Conservation (phyloP, 2,329 filamentous ascomycete species). For the Alternaria panax region DNA sequence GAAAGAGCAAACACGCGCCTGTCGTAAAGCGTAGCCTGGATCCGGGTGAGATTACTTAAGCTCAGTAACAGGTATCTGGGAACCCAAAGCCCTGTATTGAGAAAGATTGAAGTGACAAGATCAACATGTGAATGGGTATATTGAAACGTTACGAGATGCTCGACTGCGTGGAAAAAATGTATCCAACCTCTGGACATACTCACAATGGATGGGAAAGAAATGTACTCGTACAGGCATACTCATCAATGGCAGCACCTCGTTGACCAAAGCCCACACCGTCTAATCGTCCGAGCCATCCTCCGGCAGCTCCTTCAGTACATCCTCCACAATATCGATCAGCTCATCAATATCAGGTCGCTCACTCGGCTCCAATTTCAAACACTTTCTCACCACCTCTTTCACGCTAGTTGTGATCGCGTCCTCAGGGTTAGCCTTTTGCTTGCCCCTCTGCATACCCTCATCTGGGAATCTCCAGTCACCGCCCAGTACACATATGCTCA, state of each 20-base stretch:
- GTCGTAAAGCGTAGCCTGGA: no score
- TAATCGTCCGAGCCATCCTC: conserved; percentile 60
- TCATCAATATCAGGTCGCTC: conserved; percentile 89
- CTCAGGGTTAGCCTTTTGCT: conserved; percentile 57
- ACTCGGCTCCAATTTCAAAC: conserved; percentile 82
- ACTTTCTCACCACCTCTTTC: conserved; percentile 85
- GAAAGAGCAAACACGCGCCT: no score
- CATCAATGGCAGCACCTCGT: background rate
- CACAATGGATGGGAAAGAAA: background rate
- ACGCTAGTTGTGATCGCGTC: conserved; percentile 78
- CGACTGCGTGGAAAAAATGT: background rate
- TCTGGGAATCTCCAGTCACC: conserved; percentile 98
- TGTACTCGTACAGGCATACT: background rate
- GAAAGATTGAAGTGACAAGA: background rate
- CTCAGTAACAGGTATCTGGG: no score
- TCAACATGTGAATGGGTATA: conserved; percentile 8
- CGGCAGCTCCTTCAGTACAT: conserved; percentile 71
- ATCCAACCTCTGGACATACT: background rate
- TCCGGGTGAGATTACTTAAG: no score
- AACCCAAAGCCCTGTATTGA: no score
- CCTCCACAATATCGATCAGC: conserved; percentile 79
- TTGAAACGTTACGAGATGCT: background rate
- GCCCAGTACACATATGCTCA: conserved; percentile 90
- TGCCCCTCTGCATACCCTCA: conserved; percentile 69
- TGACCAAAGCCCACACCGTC: background rate